Evolutionary conservation across 2,329 filamentous ascomycete species (phyloP).

Genomic region (Phaeosphaeriaceae sp.): DNA sequence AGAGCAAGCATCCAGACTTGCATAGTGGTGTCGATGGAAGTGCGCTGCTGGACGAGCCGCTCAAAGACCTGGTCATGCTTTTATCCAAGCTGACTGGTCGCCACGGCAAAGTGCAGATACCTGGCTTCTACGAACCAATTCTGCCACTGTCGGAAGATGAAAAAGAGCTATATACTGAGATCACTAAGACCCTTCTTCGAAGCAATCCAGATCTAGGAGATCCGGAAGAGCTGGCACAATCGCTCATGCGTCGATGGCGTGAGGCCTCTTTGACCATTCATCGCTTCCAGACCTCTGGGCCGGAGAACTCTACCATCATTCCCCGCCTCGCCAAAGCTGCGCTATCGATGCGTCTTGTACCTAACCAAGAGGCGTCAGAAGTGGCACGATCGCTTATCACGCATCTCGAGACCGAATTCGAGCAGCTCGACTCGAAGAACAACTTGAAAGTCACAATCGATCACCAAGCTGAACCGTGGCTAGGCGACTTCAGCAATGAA

Average conservation of each 20-base stretch:
- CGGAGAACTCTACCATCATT: constrained; percentile 86
- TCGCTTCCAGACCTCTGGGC: constrained; percentile 88
- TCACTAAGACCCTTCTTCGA: constrained; percentile 76
- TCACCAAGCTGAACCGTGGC: constrained; percentile 94
- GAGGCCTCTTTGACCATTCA: constrained; percentile 95
- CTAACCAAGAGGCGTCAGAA: constrained; percentile 85
- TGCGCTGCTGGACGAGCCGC: constrained; percentile 84
- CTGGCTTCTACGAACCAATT: constrained; percentile 87
- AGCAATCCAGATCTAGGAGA: constrained; percentile 71
- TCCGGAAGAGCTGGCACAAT: constrained; percentile 76
- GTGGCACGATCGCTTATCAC: constrained; percentile 71
- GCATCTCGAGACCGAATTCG: constrained; percentile 76
- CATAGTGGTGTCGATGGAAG: constrained; percentile 98
- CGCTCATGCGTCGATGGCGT: constrained; percentile 92
- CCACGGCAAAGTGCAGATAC: constrained; percentile 82
- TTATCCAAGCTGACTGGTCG: constrained; percentile 82
- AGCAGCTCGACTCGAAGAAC: constrained; percentile 79
- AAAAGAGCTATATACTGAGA: constrained; percentile 81
- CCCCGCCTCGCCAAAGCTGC: constrained; percentile 87
- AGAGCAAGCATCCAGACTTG: constrained; percentile 84
- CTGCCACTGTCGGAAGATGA: constrained; percentile 77
- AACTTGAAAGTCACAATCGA: constrained; percentile 82
- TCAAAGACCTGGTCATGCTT: constrained; percentile 88
- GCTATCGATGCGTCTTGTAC: constrained; percentile 89
- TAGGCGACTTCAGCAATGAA: constrained; percentile 87